A percentile compares a stretch with the other conserved stretches of the same genome.
These are phyloP conservation scores for Termitomyces sp. DNA, from an alignment of 768 basidiomycete species.

Conservation along the genomic window DNA sequence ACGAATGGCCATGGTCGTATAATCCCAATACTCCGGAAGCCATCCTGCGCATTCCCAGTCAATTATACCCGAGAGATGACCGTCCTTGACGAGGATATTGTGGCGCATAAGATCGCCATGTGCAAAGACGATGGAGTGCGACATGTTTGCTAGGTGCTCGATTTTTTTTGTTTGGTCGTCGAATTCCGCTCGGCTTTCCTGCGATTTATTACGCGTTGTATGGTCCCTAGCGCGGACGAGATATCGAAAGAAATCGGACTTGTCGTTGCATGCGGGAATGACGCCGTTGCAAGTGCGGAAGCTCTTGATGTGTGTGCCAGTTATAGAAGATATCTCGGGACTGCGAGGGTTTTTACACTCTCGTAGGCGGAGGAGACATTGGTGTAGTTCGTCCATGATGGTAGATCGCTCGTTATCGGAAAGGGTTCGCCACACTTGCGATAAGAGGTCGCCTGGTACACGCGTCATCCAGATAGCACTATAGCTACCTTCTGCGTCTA, in stretches of 20 bases:
- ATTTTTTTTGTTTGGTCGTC: not conserved
- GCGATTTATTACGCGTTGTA: not conserved
- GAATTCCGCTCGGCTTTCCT: not conserved
- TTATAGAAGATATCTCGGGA: conserved; percentile 8
- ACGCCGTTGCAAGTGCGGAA: not conserved
- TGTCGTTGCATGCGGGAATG: conserved; percentile 6
- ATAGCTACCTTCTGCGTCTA: not conserved
- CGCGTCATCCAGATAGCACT: conserved; percentile 13
- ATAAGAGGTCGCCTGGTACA: conserved; percentile 1
- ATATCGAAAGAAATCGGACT: conserved; percentile 2
- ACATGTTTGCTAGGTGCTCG: not conserved
- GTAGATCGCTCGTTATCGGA: not conserved
- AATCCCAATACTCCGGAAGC: conserved; percentile 25
- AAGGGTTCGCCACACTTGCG: conserved; percentile 3
- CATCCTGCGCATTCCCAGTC: conserved; percentile 24
- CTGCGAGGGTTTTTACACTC: conserved; percentile 9
- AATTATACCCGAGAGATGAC: conserved; percentile 9
- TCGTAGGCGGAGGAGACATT: conserved; percentile 4
- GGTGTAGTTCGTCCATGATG: conserved; percentile 5
- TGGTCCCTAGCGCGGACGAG: not conserved
- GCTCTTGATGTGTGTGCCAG: conserved; percentile 3
- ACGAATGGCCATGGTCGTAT: conserved; percentile 9
- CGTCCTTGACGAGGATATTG: conserved; percentile 11
- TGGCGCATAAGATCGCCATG: conserved; percentile 13
- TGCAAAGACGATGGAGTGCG: conserved; percentile 5